Percentiles rank a stretch among this genome's conserved stretches.
Conservation (phyloP, 768 basidiomycete genomes). For the Phaeotremella skinneri region DNA sequence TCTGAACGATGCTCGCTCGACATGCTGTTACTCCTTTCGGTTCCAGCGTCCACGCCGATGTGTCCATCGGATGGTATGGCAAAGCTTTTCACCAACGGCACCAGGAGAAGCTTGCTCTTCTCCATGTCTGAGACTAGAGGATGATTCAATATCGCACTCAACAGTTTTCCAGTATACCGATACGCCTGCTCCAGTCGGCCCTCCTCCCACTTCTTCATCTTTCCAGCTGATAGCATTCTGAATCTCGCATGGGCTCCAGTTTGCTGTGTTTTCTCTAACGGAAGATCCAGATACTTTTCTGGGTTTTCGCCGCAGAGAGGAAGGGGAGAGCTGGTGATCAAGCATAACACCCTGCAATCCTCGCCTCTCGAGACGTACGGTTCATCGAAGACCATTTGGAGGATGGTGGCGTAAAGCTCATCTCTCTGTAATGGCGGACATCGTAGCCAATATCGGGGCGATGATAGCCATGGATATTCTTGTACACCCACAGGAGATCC, state of each 20-base stretch:
- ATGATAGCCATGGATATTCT: not conserved
- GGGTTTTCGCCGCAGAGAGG: slow-evolving; percentile 9
- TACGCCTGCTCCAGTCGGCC: slow-evolving; percentile 16
- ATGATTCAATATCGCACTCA: slow-evolving; percentile 24
- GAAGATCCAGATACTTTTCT: not conserved
- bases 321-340: slow-evolving; percentile 27
- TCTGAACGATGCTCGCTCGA: not conserved
- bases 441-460: slow-evolving; percentile 5
- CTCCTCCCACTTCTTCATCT: slow-evolving; percentile 24
- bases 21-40: slow-evolving; percentile 8
- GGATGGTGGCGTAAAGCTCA: slow-evolving; percentile 17
- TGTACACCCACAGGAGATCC: slow-evolving; percentile 2
- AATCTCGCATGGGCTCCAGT: slow-evolving; percentile 7
- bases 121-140: slow-evolving; percentile 9
- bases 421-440: slow-evolving; percentile 17
- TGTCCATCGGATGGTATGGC: not conserved
- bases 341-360: slow-evolving; percentile 17
- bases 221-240: slow-evolving; percentile 11
- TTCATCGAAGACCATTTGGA: slow-evolving; percentile 12
- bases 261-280: slow-evolving; percentile 9
- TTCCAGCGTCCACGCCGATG: not conserved
- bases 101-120: slow-evolving; percentile 25
- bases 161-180: slow-evolving; percentile 23
- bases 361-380: not conserved
- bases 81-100: slow-evolving; percentile 22